A percentile compares a stretch with the other conserved stretches of the same genome.
Conservation (phyloP, 2,329 filamentous ascomycete species). For the Lasiodiplodia sp. region DNA sequence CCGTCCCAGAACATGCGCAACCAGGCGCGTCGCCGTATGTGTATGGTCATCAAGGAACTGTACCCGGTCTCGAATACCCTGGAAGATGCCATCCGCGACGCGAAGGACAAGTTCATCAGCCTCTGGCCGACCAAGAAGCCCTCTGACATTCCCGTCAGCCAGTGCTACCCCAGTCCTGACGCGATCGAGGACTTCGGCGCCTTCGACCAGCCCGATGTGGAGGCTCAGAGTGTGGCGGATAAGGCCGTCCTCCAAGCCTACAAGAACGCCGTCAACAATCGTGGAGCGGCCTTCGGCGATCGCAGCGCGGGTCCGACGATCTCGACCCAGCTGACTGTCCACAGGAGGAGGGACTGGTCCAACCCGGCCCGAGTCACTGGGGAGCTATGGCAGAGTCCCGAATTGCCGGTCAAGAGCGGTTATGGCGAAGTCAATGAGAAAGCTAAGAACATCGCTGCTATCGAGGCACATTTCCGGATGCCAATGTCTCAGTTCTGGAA, state of each 20-base stretch:
- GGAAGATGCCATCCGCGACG: not conserved
- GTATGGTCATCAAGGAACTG: too few relatives aligned
- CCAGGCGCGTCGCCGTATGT: too few relatives aligned
- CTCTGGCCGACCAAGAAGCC: not conserved
- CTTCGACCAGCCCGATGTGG: not conserved
- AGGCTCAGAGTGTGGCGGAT: not conserved
- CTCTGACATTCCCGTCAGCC: not conserved
- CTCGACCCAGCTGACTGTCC: not conserved
- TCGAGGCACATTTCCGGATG: not conserved
- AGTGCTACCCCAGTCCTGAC: not conserved
- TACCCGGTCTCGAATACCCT: too few relatives aligned
- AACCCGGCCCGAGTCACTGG: not conserved
- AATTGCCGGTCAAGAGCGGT: not conserved
- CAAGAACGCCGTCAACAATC: not conserved
- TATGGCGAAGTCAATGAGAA: not conserved
- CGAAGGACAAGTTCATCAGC: not conserved
- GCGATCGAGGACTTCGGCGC: not conserved
- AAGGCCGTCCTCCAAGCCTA: not conserved
- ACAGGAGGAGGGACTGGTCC: not conserved
- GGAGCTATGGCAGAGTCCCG: not conserved
- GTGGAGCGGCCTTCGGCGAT: not conserved
- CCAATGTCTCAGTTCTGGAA: not conserved
- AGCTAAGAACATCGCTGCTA: not conserved
- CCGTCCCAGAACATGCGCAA: too few relatives aligned
- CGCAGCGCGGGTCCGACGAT: rapidly evolving